A percentile compares a stretch with the other conserved stretches of the same genome.
Evolutionary conservation across 2,329 filamentous ascomycete species (phyloP).

Genomic region (Myriosclerotinia duriaeana): DNA sequence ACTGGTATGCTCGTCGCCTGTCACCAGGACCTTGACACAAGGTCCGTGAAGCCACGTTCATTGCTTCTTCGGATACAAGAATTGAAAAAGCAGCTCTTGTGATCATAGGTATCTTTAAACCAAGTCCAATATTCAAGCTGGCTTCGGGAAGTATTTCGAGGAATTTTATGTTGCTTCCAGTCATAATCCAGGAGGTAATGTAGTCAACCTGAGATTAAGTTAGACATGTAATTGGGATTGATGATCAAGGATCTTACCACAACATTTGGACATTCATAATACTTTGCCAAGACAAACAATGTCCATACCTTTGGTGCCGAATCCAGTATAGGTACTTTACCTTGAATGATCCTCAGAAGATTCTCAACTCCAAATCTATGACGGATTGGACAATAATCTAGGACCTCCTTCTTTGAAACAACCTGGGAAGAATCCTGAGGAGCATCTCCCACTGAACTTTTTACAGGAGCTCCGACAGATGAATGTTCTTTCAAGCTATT

Average conservation of each 20-base stretch:
- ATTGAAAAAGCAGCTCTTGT: slow-evolving; percentile 55
- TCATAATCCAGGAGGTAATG: slow-evolving; percentile 59
- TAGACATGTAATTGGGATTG: slow-evolving; percentile 18
- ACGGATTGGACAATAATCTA: slow-evolving; percentile 63
- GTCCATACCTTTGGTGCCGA: slow-evolving; percentile 68
- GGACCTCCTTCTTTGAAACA: slow-evolving; percentile 35
- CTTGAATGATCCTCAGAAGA: slow-evolving; percentile 58
- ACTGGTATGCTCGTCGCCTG: slow-evolving; percentile 38
- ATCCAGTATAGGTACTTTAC: slow-evolving; percentile 55
- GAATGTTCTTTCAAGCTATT: not conserved
- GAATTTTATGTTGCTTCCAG: slow-evolving; percentile 55
- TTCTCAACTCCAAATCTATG: slow-evolving; percentile 64
- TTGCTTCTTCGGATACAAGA: slow-evolving; percentile 61
- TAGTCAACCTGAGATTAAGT: slow-evolving; percentile 41
- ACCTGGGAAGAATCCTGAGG: not conserved
- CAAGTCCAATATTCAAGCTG: slow-evolving; percentile 56
- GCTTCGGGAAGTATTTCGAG: slow-evolving; percentile 64
- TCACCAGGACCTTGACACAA: not conserved
- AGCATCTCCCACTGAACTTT: not conserved
- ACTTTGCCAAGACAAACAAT: slow-evolving; percentile 59
- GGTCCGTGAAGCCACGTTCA: slow-evolving; percentile 39
- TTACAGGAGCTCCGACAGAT: not conserved
- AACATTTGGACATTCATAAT: slow-evolving; percentile 52
- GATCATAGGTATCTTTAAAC: slow-evolving; percentile 47
- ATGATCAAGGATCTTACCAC: slow-evolving; percentile 42